Base-by-base conservation (phyloP, 2,329 filamentous ascomycete genomes). In the Clonostachys solani region DNA sequence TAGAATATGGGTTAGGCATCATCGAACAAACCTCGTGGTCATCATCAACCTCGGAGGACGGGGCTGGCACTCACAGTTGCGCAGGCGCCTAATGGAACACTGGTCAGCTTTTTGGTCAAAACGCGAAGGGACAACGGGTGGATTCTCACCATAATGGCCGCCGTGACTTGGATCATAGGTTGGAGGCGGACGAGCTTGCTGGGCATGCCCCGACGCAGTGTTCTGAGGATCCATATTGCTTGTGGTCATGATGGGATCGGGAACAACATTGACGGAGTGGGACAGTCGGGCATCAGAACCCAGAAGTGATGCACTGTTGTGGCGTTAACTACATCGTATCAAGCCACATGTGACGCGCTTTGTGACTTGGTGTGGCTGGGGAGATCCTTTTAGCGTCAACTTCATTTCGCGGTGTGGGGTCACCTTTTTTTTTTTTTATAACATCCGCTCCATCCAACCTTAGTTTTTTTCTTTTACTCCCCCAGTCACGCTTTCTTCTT, bases 131-230 rank as follows among this genome's bases (percentile, higher is more conserved):
- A 38, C 15, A n/a, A 38, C 15, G 15, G 10, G 36, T 18, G 2
- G 15, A 9, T 17, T 65, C 77, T 69, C 71, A 89, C 87, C 86
- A 72, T 90, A 91, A 66, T 91, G 87, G 46, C 87, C 87, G 51
- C 86, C 87, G 61, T 87, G 83, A 56, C 73, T 77, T 16, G 81
- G 81, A 67, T 91, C 86, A 65, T 91, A 91, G n/a, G 80, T 77
- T 15, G 82, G 82, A 59, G 80, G 75, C 54, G 78, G 73, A 55
- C 81, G 78, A 58, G 71, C 74, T 60, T 78, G 74, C 61, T 84
- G 81, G 44, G 67, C 61, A 60, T 81, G 79, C 51, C 77, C 70
- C 50, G 80, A 66, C 51, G 75, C 68, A 45, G 77, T 71, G 48
- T 66, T 66, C 50, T 70, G 67, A 40, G 65, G 56, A 50, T 71